Evolutionary conservation across 2,329 filamentous ascomycete genomes (phyloP).

Genomic region (Aspergillus ochraceus): DNA sequence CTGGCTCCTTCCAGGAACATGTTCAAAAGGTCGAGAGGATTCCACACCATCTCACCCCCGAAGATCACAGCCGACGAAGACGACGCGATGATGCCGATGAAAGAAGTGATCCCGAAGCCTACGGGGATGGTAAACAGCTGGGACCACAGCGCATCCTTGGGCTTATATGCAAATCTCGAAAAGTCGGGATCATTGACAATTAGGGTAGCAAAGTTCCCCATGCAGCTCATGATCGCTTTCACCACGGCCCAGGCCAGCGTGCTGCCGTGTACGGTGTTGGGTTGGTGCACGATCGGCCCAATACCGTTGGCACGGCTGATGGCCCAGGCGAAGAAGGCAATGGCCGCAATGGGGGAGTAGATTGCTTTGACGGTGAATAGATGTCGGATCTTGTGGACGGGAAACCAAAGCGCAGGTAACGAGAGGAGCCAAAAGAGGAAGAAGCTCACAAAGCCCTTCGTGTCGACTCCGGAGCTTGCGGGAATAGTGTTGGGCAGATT

Average conservation of each 20-base stretch:
- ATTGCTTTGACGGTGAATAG: conserved; percentile 88
- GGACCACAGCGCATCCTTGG: conserved; percentile 74
- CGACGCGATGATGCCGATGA: conserved; percentile 80
- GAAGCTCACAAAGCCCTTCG: conserved; percentile 75
- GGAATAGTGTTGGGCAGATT: conserved; percentile 68
- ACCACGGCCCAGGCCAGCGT: conserved; percentile 79
- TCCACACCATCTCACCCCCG: conserved; percentile 64
- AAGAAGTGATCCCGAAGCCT: conserved; percentile 75
- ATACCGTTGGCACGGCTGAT: conserved; percentile 78
- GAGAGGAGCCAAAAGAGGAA: conserved; percentile 83
- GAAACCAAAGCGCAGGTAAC: conserved; percentile 83
- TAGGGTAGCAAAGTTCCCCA: conserved; percentile 87
- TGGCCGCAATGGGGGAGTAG: conserved; percentile 77
- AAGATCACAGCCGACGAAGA: conserved; percentile 67
- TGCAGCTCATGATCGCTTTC: conserved; percentile 81
- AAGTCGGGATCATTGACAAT: conserved; percentile 83
- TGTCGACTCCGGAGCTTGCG: conserved; percentile 66
- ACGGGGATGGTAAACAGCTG: conserved; percentile 74
- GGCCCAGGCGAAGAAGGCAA: conserved; percentile 86
- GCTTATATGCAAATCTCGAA: conserved; percentile 75
- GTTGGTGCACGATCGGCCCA: conserved; percentile 76
- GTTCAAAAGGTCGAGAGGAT: conserved; percentile 67
- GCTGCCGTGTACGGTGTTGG: conserved; percentile 62
- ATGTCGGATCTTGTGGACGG: conserved; percentile 83
- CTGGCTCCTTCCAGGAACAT: conserved; percentile 68